A percentile compares a stretch with the other conserved stretches of the same genome.
Evolutionary conservation across 805 yeast genomes (phyloP).

Genomic region (Saturnispora zaruensis): DNA sequence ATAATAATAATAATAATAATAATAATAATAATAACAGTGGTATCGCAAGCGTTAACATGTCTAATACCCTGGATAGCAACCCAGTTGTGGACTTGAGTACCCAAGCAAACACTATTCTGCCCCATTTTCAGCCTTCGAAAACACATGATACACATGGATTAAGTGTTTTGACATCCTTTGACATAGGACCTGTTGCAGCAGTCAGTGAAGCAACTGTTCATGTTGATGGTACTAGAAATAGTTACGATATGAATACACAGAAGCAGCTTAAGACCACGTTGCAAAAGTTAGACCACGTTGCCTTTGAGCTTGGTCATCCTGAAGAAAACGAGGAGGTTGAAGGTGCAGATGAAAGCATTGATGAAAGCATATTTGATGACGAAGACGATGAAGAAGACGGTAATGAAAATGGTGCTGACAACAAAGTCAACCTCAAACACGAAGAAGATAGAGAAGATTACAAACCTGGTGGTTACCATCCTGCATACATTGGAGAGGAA

Average conservation of each 20-base stretch:
- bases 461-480: conserved; percentile 91
- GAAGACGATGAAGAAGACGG: conserved; percentile 33
- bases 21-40: background rate
- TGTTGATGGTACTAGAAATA: conserved; percentile 1
- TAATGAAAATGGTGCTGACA: conserved; percentile 20
- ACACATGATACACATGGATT: conserved; percentile 9
- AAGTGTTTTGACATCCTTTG: conserved; percentile 12
- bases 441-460: conserved; percentile 88
- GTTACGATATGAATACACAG: background rate
- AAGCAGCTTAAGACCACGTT: conserved; percentile 8
- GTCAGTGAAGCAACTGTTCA: conserved; percentile 10
- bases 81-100: conserved; percentile 6
- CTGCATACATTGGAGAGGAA: conserved; percentile 79
- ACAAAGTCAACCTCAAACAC: conserved; percentile 25
- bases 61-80: background rate
- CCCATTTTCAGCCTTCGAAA: background rate
- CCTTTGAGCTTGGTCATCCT: conserved; percentile 16
- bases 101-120: background rate
- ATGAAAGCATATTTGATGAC: conserved; percentile 12
- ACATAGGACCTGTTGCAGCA: conserved; percentile 9
- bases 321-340: background rate
- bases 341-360: background rate
- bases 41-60: background rate
- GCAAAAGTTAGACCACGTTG: conserved; percentile 5
- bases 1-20: too few species aligned